Conservation (phyloP, 2,329 filamentous ascomycete species). For the Colletotrichum camelliae region DNA sequence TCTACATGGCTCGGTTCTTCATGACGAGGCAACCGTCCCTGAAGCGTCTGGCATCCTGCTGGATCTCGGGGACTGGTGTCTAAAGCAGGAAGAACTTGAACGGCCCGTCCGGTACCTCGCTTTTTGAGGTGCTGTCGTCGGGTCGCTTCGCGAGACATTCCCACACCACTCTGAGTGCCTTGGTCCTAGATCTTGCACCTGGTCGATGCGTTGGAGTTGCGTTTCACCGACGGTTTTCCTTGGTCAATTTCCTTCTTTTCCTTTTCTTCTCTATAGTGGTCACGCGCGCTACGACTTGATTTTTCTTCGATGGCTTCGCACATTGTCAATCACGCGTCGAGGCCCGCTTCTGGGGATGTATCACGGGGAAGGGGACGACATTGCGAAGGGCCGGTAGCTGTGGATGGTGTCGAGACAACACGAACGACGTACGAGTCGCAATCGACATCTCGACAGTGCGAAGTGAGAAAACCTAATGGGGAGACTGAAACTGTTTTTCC, state of each 20-base stretch:
- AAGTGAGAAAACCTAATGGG: slow-evolving; percentile 1
- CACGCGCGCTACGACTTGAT: slow-evolving; percentile 13
- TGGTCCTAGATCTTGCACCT: slow-evolving; percentile 5
- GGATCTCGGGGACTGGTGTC: not conserved
- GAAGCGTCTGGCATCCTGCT: not conserved
- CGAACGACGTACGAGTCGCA: not conserved
- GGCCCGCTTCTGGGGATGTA: slow-evolving; percentile 42
- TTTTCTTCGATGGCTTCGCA: slow-evolving; percentile 24
- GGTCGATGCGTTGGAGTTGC: slow-evolving; percentile 45
- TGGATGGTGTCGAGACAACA: not conserved
- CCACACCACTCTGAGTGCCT: not conserved
- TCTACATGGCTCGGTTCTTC: slow-evolving; percentile 40
- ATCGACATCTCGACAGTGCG: not conserved
- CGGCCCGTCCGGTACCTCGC: slow-evolving; percentile 44
- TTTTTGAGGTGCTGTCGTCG: slow-evolving; percentile 32
- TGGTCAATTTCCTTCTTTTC: slow-evolving; percentile 19
- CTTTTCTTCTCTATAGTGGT: slow-evolving; percentile 25
- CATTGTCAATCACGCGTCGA: slow-evolving; percentile 28
- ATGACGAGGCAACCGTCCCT: slow-evolving; percentile 27
- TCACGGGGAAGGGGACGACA: slow-evolving; percentile 13
- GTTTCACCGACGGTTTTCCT: slow-evolving; percentile 28
- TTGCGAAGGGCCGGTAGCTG: not conserved
- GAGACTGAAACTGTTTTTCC: not conserved
- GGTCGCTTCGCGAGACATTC: slow-evolving; percentile 21
- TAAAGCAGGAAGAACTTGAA: slow-evolving; percentile 30